Percentiles rank a stretch among this genome's conserved stretches.
Evolutionary conservation across 2,329 filamentous ascomycete species (phyloP).

Genomic region (Pyrenochaeta sp.): DNA sequence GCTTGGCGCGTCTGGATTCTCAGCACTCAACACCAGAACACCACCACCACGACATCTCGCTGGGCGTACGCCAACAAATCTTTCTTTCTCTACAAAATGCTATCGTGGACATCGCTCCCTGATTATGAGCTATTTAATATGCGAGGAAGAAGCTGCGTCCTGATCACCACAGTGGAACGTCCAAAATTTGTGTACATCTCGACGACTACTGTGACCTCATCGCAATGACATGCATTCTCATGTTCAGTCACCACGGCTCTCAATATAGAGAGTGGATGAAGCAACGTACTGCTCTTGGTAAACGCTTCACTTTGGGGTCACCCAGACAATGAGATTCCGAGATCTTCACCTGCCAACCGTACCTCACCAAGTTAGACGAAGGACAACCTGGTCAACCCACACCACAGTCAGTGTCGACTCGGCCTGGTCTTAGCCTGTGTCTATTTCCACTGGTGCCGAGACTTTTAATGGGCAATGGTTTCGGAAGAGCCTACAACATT

Average conservation of each 20-base stretch:
- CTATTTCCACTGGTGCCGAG: background rate
- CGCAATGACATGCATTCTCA: background rate
- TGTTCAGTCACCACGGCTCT: background rate
- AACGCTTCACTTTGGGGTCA: background rate
- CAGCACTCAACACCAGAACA: background rate
- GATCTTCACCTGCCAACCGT: background rate
- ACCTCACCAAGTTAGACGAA: background rate
- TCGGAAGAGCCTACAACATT: background rate
- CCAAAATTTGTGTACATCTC: background rate
- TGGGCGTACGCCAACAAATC: background rate
- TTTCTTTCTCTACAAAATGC: background rate
- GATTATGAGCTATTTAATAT: background rate
- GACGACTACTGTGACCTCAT: background rate
- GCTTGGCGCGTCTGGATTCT: conserved; percentile 5
- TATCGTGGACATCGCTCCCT: background rate
- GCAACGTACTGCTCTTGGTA: background rate
- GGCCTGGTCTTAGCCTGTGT: background rate
- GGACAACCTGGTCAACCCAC: background rate
- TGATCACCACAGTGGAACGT: background rate
- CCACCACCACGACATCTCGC: conserved; percentile 2
- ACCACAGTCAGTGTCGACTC: background rate
- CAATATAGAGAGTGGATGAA: background rate
- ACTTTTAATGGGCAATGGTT: background rate
- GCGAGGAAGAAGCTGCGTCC: background rate
- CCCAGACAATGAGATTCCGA: background rate